Evolutionary conservation across 768 basidiomycete genomes (phyloP).

Genomic region (Crepidotus variabilis): DNA sequence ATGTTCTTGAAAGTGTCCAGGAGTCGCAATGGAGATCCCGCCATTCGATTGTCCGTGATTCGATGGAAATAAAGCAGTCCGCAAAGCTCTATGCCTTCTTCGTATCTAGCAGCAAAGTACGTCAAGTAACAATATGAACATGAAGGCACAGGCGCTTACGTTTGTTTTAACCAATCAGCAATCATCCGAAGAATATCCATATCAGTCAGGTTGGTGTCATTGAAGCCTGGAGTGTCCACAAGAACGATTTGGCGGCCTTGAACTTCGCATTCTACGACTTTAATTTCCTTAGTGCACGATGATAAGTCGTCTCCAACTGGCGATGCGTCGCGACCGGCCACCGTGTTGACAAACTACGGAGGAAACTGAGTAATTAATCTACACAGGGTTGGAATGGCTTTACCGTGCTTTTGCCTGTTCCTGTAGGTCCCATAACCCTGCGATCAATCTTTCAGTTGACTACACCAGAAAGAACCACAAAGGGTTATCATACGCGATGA

Average conservation of each 20-base stretch:
- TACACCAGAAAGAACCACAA: background rate
- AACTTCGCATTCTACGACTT: conserved; percentile 1
- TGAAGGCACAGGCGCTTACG: background rate
- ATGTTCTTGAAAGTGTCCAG: conserved; percentile 46
- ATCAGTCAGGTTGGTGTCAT: conserved; percentile 9
- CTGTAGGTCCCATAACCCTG: background rate
- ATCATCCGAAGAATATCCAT: conserved; percentile 11
- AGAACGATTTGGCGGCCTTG: conserved; percentile 5
- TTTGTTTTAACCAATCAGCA: conserved; percentile 11
- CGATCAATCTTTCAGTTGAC: background rate
- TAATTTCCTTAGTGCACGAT: conserved; percentile 7
- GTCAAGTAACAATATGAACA: background rate
- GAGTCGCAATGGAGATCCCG: conserved; percentile 30
- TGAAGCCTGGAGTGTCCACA: conserved; percentile 15
- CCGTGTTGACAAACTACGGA: background rate
- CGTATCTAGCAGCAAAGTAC: background rate
- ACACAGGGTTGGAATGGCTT: background rate
- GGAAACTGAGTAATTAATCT: background rate
- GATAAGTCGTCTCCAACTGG: background rate
- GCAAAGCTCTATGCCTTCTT: background rate
- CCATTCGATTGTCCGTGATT: conserved; percentile 3
- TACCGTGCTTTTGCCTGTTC: background rate
- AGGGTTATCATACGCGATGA: background rate
- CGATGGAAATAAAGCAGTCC: conserved; percentile 5
- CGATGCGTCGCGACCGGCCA: background rate